Evolutionary conservation across 768 basidiomycete genomes (phyloP), one percentile per base, ranked within the genome.

Genomic region (Mycena latifolia): DNA sequence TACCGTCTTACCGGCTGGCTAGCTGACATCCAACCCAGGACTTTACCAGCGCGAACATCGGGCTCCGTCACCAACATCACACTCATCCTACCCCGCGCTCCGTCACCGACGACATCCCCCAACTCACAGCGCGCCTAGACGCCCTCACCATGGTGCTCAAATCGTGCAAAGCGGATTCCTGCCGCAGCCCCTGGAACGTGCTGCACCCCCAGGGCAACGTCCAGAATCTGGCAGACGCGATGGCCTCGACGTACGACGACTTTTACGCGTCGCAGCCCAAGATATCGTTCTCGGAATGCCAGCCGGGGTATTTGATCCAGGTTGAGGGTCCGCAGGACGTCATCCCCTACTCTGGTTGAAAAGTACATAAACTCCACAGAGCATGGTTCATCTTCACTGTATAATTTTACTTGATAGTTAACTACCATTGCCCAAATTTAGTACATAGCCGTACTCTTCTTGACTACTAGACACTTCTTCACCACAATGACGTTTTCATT

Each of bases 221-320:
- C 15, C 24, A 37, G 14, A 59, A 35, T 18, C 41, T 50, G 18
- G 57, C 5, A 1, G 56, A 58, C 31, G 56, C 56, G 10, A 47
- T 58, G 56, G 33, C 28, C 12, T 2, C 20, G 2, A 20, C 45
- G 37, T 58, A 14, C 45, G 45, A 58, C 45, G 45, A 9, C 8
- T 58, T 46, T 12, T 58, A 58, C 46, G 46, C 43, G n/a, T 17
- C 43, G 56, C 56, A 46, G n/a, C 45, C 45, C 2, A 46, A 47
- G 43, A 33, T 58, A 1, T 31, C 43, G 22, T 58, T 58, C 17
- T 46, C 43, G 15, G 46, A 46, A 14, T 58, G 56, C 31, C 3
- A 12, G n/a, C 31, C 20, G 1, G 43, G 31, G 2, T 58, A 58
- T 20, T 1, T 46, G 3, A 20, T 48, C 22, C 31, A 1, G 33